phyloP scores from a whole-genome alignment of 192 early-diverging fungal genomes.

The Coemansia asiatica region DNA sequence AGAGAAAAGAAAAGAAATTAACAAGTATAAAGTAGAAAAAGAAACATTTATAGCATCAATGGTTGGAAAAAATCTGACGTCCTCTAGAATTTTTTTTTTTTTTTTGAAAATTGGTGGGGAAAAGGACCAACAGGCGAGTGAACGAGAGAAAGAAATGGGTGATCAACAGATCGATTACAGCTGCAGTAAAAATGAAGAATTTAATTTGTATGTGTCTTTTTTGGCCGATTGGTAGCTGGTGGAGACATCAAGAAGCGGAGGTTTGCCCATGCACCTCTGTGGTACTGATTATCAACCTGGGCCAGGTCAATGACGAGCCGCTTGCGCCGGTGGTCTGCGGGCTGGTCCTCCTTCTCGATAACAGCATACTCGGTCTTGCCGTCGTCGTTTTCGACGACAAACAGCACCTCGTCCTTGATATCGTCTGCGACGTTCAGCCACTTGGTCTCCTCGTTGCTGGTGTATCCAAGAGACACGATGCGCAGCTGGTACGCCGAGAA shows the following conservation, averaged over 20 bases:
- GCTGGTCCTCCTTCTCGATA: constrained; percentile 50
- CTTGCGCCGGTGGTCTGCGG: constrained; percentile 22
- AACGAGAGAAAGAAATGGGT: not conserved
- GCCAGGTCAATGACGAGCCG: constrained; percentile 25
- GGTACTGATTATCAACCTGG: constrained; percentile 47
- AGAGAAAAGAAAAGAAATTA: not conserved
- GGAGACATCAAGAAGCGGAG: constrained; percentile 29
- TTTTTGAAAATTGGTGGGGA: constrained; percentile 4
- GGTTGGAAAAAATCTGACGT: too few species aligned
- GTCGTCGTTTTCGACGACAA: constrained; percentile 18
- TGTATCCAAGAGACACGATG: constrained; percentile 48
- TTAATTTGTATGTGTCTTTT: constrained; percentile 7
- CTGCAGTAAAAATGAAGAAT: not conserved
- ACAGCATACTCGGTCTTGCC: constrained; percentile 13
- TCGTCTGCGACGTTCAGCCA: constrained; percentile 47
- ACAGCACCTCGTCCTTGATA: constrained; percentile 44
- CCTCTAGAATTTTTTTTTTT: too few species aligned
- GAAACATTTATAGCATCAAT: not conserved
- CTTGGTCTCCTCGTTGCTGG: constrained; percentile 52
- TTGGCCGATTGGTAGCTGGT: constrained; percentile 7
- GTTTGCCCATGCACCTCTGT: constrained; percentile 44
- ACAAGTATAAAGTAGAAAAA: not conserved
- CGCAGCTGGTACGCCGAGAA: constrained; percentile 47
- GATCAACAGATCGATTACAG: not conserved
- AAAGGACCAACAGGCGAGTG: not conserved